Evolutionary conservation across 768 basidiomycete genomes (phyloP), one percentile per base, ranked within the genome.

Genomic region (Pilatotrama ljubarskyi): DNA sequence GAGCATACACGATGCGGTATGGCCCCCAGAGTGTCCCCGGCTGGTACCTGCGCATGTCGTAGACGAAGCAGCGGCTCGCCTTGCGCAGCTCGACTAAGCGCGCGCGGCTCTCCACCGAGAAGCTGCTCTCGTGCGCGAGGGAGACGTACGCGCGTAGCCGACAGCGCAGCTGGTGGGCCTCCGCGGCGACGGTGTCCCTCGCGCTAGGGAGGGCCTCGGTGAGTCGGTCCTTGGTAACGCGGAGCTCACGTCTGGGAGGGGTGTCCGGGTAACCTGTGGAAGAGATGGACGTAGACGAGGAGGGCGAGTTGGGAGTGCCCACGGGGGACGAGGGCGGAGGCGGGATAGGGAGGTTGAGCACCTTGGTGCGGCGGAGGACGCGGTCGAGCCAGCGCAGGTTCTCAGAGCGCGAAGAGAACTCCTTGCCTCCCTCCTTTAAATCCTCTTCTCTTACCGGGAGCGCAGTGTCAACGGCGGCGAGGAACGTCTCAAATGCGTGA

Each of bases 21-120:
- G 89, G 88, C 0, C 88, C 90, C 81, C 83, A 90, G 18, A 74
- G 69, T 58, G 77, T 84, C 22, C 74, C 72, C 24, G 63, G 63
- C 35, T 66, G 69, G 67, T 90, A 90, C 64, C 85, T 83, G 11
- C 80, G 78, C 44, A 90, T 77, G 69, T 88, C 80, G 72, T 91
- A 91, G 4, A 87, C 84, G 64, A 75, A 82, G 58, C 77, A 79
- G 38, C 90, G 76, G 62, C 85, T 84, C 32, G 68, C 66, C 46
- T 75, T 76, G 24, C 84, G 82, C 24, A 78, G 64, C 10, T 44
- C 32, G 42, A 65, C 69, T 46, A 79, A 66, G 8, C 66, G 73
- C 49, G 52, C 63, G 13, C 51, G 29, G 8, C 58, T 51, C 41
- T 76, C 71, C 17, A 68, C 66, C 37, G 64, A 69, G 38, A 35